Evolutionary conservation across 331 rosid genomes (phyloP).

Genomic region (Quercus lobata): DNA sequence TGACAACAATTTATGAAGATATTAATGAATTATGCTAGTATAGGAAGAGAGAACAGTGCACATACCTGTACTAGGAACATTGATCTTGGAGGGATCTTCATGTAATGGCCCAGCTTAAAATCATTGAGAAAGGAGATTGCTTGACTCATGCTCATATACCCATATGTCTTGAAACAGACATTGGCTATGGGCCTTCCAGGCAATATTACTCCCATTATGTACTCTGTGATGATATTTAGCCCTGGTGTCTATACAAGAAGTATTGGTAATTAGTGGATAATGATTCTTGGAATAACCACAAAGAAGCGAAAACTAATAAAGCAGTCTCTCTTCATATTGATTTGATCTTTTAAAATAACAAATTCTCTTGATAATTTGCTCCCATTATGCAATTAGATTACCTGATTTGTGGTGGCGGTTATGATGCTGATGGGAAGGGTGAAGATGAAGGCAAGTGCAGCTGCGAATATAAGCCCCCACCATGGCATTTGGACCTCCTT

Average conservation of each 20-base stretch:
- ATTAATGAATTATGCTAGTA: background rate
- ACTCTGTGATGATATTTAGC: constrained; percentile 72
- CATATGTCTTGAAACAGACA: constrained; percentile 87
- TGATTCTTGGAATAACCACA: background rate
- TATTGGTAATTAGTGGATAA: background rate
- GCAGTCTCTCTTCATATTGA: no score
- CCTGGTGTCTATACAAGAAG: constrained; percentile 58
- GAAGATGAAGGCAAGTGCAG: constrained; percentile 55
- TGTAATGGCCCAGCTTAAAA: constrained; percentile 87
- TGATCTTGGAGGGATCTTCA: constrained; percentile 87
- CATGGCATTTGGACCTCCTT: constrained; percentile 88
- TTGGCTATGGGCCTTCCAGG: constrained; percentile 81
- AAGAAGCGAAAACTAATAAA: no score
- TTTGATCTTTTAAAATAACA: background rate
- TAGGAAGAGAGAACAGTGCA: background rate
- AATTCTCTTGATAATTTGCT: background rate
- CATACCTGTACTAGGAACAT: constrained; percentile 80
- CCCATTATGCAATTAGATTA: constrained; percentile 1
- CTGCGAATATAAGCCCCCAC: constrained; percentile 88
- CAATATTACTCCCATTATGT: constrained; percentile 63
- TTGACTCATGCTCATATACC: constrained; percentile 69
- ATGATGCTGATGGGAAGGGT: constrained; percentile 93
- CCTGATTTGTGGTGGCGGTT: constrained; percentile 95
- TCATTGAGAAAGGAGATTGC: constrained; percentile 78
- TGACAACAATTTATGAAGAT: background rate